A percentile compares a stretch with the other conserved stretches of the same genome.
phyloP scores from a whole-genome alignment of 1,139 yeast genomes.

The Debaryomycetaceae sp. region DNA sequence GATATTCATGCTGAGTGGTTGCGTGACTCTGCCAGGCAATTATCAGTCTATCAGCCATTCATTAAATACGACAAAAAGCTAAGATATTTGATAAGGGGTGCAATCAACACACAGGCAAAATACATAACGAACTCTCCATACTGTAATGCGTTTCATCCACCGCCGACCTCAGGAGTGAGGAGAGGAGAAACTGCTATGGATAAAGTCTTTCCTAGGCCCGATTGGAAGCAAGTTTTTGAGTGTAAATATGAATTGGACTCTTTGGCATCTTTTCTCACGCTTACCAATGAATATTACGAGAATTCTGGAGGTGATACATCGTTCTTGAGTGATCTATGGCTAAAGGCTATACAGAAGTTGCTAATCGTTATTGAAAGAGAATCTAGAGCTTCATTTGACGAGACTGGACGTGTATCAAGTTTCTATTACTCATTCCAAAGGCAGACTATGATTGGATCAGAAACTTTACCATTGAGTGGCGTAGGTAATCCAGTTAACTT shows the following conservation, averaged over 20 bases:
- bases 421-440: slow-evolving; percentile 68
- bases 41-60: slow-evolving; percentile 70
- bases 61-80: slow-evolving; percentile 49
- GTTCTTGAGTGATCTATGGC: slow-evolving; percentile 56
- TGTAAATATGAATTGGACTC: slow-evolving; percentile 90
- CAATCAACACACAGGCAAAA: slow-evolving; percentile 73
- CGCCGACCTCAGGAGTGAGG: slow-evolving; percentile 54
- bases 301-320: slow-evolving; percentile 48
- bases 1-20: slow-evolving; percentile 91
- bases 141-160: slow-evolving; percentile 92
- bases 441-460: slow-evolving; percentile 72
- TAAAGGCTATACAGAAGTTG: slow-evolving; percentile 52
- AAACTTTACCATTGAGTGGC: slow-evolving; percentile 75
- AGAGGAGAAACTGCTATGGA: slow-evolving; percentile 59
- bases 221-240: slow-evolving; percentile 74
- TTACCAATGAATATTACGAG: slow-evolving; percentile 66
- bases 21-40: slow-evolving; percentile 81
- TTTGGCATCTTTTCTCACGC: slow-evolving; percentile 73
- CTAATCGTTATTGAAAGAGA: slow-evolving; percentile 58
- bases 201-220: slow-evolving; percentile 63
- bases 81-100: slow-evolving; percentile 61
- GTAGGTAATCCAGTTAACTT: slow-evolving; percentile 78
- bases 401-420: slow-evolving; percentile 49
- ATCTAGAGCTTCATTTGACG: slow-evolving; percentile 59
- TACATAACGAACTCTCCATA: slow-evolving; percentile 65